Conservation (phyloP, 192 early-diverging fungal species). For the Mortierella claussenii region DNA sequence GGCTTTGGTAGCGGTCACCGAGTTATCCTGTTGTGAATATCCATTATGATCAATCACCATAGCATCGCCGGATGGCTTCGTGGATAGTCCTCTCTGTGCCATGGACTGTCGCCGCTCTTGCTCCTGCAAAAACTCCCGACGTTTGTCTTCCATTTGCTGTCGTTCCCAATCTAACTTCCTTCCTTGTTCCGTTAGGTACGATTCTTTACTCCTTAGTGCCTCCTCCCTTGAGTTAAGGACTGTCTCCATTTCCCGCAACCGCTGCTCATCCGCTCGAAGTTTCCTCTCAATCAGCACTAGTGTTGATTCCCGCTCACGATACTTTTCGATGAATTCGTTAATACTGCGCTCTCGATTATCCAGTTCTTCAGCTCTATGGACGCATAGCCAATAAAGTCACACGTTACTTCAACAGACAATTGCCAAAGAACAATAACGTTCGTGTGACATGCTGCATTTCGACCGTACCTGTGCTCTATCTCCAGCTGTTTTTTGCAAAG, state of each 20-base stretch:
- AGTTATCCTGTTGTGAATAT: neutral
- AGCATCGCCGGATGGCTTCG: slow-evolving; percentile 6
- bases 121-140: slow-evolving; percentile 11
- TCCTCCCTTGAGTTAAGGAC: slow-evolving; percentile 20
- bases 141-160: slow-evolving; percentile 18
- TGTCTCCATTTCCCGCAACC: slow-evolving; percentile 28
- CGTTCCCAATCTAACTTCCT: slow-evolving; percentile 16
- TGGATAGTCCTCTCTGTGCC: neutral
- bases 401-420: no score
- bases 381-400: no score
- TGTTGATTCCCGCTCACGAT: slow-evolving; percentile 2
- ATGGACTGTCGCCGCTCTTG: slow-evolving; percentile 7
- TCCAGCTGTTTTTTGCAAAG: slow-evolving; percentile 9
- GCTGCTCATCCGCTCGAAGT: slow-evolving; percentile 28
- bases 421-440: no score
- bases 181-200: slow-evolving; percentile 1
- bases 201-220: slow-evolving; percentile 3
- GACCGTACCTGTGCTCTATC: slow-evolving; percentile 15
- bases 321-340: slow-evolving; percentile 2
- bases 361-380: slow-evolving; percentile 20
- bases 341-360: neutral
- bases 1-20: neutral
- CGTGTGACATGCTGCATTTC: no score
- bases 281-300: slow-evolving; percentile 4
- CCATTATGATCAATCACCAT: slow-evolving; percentile 13